A percentile compares a stretch with the other conserved stretches of the same genome.
These are phyloP conservation scores for Aureobasidium sp. DNA, from an alignment of 2,329 filamentous ascomycete species.

Conservation along the genomic window DNA sequence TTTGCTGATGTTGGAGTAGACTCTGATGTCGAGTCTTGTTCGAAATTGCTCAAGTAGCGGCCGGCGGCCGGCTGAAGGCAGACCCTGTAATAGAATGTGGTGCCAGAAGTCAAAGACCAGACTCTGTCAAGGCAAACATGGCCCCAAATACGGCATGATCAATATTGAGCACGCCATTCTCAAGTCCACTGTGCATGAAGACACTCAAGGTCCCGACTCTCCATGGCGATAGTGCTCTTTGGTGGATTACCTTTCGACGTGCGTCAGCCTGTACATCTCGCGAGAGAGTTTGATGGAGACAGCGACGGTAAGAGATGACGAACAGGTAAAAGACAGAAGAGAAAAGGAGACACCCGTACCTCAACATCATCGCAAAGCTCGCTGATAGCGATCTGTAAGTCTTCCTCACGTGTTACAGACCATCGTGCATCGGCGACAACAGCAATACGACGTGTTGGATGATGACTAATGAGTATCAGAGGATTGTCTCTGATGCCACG, in stretches of 20 bases:
- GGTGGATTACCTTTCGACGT: neutral
- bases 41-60: neutral
- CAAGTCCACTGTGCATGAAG: neutral
- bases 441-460: neutral
- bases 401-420: neutral
- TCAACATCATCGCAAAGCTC: neutral
- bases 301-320: neutral
- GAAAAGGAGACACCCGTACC: neutral
- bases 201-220: too few relatives aligned
- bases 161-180: neutral
- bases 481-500: neutral
- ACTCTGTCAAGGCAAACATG: neutral
- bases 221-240: neutral
- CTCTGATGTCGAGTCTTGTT: neutral
- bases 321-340: neutral
- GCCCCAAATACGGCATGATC: neutral
- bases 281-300: neutral
- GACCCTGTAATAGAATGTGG: neutral
- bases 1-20: neutral
- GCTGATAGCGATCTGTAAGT: neutral
- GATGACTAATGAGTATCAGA: too few relatives aligned
- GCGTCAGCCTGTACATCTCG: neutral
- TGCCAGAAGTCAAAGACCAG: neutral
- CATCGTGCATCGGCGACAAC: neutral
- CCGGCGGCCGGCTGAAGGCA: too few relatives aligned